Evolutionary conservation across 805 yeast species (phyloP), one percentile per base, ranked within the genome.

Genomic region (Candida ipomoeae): DNA sequence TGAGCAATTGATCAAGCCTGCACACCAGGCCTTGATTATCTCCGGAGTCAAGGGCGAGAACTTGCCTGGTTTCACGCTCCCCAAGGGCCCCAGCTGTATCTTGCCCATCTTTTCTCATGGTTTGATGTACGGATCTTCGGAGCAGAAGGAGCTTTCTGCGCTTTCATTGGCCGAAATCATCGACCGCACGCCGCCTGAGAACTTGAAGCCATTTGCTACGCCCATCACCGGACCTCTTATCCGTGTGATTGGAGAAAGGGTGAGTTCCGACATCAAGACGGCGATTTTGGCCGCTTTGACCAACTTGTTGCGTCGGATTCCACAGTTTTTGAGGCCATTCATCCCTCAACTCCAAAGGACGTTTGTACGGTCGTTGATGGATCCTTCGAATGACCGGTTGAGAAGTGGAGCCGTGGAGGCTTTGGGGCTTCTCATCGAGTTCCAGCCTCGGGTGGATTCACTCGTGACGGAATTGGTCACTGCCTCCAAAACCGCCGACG

Each of bases 281-380:
- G 96, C 96, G n/a, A 92, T 95, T 58, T 76, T 94, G 62, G 77
- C 79, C 55, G 96, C 98, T 0, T 78, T 95, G 66, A 87, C 86
- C 63, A 80, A 80, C 55, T 73, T 95, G 63, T 82, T 94, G 61
- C 71, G 71, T 21, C 87, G 89, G 73, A 87, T 92, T 59, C 97
- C 99, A 2, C 89, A 86, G 63, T 88, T 89, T 66, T 77, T 94
- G 67, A 82, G 92, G 62, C 99, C 99, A 14, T 94, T 94, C 67
- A 82, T 94, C 68, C 99, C 99, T 7, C 99, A 94, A 73, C 78
- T 94, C 58, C 99, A 94, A 71, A 81, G 99, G 65, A 94, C 99
- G 1, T 94, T 94, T 71, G 96, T 92, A 39, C 87, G 95, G 65
- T 87, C 96, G 2, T 74, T 94, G 57, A 79, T 89, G 46, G 99